Conservation (phyloP, 73 alveolate species). For the Chromera velia region DNA sequence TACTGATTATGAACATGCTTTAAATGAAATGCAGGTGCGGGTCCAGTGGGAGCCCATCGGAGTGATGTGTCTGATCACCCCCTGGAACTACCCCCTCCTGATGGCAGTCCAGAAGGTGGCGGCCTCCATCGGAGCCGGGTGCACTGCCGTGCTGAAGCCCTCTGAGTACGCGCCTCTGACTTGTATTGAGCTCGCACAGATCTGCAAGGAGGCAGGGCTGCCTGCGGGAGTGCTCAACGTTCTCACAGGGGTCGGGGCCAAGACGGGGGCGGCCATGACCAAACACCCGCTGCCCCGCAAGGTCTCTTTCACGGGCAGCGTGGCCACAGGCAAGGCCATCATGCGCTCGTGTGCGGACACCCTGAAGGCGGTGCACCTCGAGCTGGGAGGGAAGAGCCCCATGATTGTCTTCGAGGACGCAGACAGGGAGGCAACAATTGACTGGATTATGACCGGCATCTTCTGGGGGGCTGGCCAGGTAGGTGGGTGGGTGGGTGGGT, state of each 20-base stretch:
- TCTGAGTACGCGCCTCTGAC: conserved; percentile 54
- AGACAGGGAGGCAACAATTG: conserved; percentile 1
- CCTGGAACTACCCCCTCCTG: conserved; percentile 65
- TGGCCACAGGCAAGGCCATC: conserved; percentile 22
- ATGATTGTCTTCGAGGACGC: conserved; percentile 16
- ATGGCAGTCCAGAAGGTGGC: conserved; percentile 64
- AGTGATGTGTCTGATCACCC: conserved; percentile 58
- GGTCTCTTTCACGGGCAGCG: conserved; percentile 62
- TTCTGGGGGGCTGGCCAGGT: conserved; percentile 37
- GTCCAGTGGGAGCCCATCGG: conserved; percentile 50
- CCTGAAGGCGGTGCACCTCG: conserved; percentile 9
- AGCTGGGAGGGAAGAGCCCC: conserved; percentile 38
- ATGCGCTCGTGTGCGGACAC: background rate
- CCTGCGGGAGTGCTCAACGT: conserved; percentile 59
- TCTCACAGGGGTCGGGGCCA: conserved; percentile 50
- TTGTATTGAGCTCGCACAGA: conserved; percentile 29
- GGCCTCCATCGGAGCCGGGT: conserved; percentile 60
- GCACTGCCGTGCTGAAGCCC: conserved; percentile 51
- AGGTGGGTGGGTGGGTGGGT: conserved; percentile 60
- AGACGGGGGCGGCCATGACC: conserved; percentile 47
- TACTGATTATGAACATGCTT: too few species aligned
- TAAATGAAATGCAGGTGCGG: too few species aligned
- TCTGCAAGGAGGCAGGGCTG: conserved; percentile 31
- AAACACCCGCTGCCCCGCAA: conserved; percentile 54
- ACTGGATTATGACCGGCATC: background rate